These are phyloP conservation scores for Camelina laxa DNA, from an alignment of 345 rosid genomes.

Conservation along the genomic window DNA sequence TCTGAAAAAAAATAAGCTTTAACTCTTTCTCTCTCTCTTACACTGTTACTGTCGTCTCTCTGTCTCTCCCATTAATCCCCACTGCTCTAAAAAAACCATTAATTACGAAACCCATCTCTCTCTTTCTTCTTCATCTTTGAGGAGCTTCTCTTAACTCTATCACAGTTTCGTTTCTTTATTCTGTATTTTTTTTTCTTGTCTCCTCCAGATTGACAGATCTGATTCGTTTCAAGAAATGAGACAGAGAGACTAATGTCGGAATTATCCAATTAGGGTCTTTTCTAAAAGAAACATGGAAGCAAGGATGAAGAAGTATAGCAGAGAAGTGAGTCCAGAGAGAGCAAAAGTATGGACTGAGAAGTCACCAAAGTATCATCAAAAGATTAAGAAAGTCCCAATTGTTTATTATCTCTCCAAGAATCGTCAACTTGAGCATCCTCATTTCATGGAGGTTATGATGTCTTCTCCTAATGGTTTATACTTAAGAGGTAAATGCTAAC, in stretches of 20 bases:
- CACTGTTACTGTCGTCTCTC: slow-evolving; percentile 46
- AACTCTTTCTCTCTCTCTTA: slow-evolving; percentile 2
- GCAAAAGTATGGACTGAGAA: slow-evolving; percentile 95
- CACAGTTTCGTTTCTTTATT: slow-evolving; percentile 10
- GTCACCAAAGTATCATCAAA: slow-evolving; percentile 85
- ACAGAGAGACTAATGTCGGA: slow-evolving; percentile 2
- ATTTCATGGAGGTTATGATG: slow-evolving; percentile 85
- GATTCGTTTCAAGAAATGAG: slow-evolving; percentile 23
- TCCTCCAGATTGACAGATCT: slow-evolving; percentile 36
- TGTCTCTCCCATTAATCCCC: slow-evolving; percentile 43
- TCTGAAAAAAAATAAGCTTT: slow-evolving; percentile 24
- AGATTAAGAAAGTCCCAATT: slow-evolving; percentile 72
- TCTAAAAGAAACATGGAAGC: slow-evolving; percentile 52
- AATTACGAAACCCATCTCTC: slow-evolving; percentile 16
- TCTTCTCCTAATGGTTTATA: slow-evolving; percentile 79
- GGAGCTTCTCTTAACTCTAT: slow-evolving; percentile 4
- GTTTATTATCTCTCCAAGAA: slow-evolving; percentile 91
- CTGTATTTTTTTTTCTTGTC: not conserved
- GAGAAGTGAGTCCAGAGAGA: slow-evolving; percentile 90
- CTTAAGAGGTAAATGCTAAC: slow-evolving; percentile 60
- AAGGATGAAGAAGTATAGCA: slow-evolving; percentile 74
- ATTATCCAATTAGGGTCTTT: slow-evolving; percentile 33
- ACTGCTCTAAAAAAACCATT: not conserved
- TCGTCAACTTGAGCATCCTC: slow-evolving; percentile 99
- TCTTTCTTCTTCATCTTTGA: slow-evolving; percentile 14